Evolutionary conservation across 2,329 filamentous ascomycete species (phyloP).

Genomic region (Pseudocercospora fijiensis): DNA sequence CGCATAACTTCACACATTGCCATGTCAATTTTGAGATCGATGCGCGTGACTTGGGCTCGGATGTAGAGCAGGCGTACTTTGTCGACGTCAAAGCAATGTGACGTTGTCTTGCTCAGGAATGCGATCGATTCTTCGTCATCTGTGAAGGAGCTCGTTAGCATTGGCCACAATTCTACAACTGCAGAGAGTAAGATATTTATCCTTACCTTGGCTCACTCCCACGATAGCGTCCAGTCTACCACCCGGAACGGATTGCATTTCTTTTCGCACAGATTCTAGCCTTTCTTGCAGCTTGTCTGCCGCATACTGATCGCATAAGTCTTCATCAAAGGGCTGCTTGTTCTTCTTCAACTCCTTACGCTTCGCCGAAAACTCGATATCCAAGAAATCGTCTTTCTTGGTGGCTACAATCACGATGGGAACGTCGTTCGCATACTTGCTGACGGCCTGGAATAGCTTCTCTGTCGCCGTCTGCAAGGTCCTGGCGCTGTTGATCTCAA

Average conservation of each 20-base stretch:
- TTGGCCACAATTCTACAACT: background rate
- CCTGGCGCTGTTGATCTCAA: constrained; percentile 39
- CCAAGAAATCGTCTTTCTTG: constrained; percentile 39
- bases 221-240: constrained; percentile 31
- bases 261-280: constrained; percentile 25
- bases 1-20: constrained; percentile 38
- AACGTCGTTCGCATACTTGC: constrained; percentile 35
- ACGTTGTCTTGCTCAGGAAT: constrained; percentile 34
- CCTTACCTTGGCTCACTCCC: constrained; percentile 30
- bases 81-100: constrained; percentile 37
- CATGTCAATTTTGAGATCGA: constrained; percentile 40
- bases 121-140: constrained; percentile 37
- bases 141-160: constrained; percentile 14
- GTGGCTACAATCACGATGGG: constrained; percentile 40
- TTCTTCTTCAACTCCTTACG: constrained; percentile 26
- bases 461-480: constrained; percentile 39
- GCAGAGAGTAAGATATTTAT: background rate
- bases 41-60: constrained; percentile 38
- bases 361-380: constrained; percentile 25
- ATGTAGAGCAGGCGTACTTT: constrained; percentile 39
- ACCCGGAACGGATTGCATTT: constrained; percentile 29
- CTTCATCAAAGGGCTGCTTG: constrained; percentile 25
- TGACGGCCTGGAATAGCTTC: constrained; percentile 37
- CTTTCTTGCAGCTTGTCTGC: constrained; percentile 30
- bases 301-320: constrained; percentile 28